Evolutionary conservation across 1,139 yeast species (phyloP).

Genomic region (Geotrichum carabidarum): DNA sequence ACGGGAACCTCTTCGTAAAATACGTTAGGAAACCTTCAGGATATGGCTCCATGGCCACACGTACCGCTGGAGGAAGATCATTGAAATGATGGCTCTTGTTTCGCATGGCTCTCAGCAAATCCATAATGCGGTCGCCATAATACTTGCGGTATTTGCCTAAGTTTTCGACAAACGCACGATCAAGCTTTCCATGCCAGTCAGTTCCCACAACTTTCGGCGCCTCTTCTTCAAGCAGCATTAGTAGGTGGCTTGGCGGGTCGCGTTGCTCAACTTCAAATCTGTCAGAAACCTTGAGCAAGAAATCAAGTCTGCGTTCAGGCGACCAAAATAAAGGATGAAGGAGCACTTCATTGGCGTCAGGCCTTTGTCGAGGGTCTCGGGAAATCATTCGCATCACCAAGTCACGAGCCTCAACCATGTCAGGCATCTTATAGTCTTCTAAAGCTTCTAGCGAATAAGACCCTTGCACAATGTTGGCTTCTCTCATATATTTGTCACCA

Average conservation of each 20-base stretch:
- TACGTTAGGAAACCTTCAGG: constrained; percentile 81
- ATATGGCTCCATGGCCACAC: constrained; percentile 61
- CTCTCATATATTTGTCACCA: constrained; percentile 83
- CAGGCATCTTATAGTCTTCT: constrained; percentile 42
- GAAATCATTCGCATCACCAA: constrained; percentile 68
- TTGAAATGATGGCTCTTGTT: constrained; percentile 91
- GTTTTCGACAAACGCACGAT: constrained; percentile 65
- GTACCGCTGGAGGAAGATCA: constrained; percentile 67
- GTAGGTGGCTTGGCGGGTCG: constrained; percentile 73
- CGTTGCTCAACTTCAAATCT: constrained; percentile 82
- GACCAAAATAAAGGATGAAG: constrained; percentile 90
- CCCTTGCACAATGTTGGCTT: constrained; percentile 79
- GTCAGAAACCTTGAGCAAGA: constrained; percentile 80
- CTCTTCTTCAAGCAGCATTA: constrained; percentile 54
- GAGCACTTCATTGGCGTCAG: constrained; percentile 61
- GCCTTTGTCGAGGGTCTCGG: constrained; percentile 64
- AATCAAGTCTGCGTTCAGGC: constrained; percentile 68
- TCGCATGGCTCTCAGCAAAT: constrained; percentile 78
- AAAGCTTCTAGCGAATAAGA: constrained; percentile 51
- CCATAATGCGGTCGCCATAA: constrained; percentile 71
- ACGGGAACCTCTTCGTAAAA: constrained; percentile 71
- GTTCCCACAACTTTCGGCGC: constrained; percentile 52
- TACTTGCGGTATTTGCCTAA: constrained; percentile 89
- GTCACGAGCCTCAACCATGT: constrained; percentile 61
- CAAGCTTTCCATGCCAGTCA: constrained; percentile 79